These are phyloP conservation scores for Lachnellula suecica DNA, from an alignment of 2,329 filamentous ascomycete genomes.

Conservation along the genomic window DNA sequence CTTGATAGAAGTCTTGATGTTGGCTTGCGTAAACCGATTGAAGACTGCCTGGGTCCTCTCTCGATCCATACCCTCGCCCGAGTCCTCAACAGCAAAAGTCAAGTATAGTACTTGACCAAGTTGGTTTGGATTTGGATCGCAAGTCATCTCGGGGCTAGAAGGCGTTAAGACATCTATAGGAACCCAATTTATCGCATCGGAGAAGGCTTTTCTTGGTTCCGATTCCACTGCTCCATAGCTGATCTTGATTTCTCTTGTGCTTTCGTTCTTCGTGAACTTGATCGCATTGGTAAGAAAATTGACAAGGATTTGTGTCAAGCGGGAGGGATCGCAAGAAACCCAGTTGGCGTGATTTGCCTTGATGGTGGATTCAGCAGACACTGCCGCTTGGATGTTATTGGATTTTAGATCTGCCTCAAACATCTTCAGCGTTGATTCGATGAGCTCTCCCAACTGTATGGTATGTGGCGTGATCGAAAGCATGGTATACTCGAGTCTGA, in stretches of 20 bases:
- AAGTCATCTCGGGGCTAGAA: constrained; percentile 17
- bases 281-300: constrained; percentile 80
- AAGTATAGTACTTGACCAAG: constrained; percentile 60
- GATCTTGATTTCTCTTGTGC: constrained; percentile 53
- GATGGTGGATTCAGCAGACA: constrained; percentile 63
- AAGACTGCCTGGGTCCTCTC: constrained; percentile 73
- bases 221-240: constrained; percentile 23
- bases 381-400: constrained; percentile 65
- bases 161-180: constrained; percentile 12
- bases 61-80: constrained; percentile 68
- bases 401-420: constrained; percentile 74
- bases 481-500: constrained; percentile 74
- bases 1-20: constrained; percentile 70
- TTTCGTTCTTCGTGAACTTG: constrained; percentile 72
- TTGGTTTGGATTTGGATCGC: constrained; percentile 31
- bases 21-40: constrained; percentile 75
- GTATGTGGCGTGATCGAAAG: constrained; percentile 70
- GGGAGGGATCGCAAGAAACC: constrained; percentile 69
- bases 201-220: constrained; percentile 15
- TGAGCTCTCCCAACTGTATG: constrained; percentile 64
- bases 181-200: constrained; percentile 6
- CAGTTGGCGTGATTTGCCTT: constrained; percentile 58
- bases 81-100: constrained; percentile 73
- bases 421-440: constrained; percentile 71
- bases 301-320: constrained; percentile 76